Percentiles rank a stretch among this genome's conserved stretches.
Evolutionary conservation across 2,329 filamentous ascomycete genomes (phyloP).

Genomic region (Fusarium sp.): DNA sequence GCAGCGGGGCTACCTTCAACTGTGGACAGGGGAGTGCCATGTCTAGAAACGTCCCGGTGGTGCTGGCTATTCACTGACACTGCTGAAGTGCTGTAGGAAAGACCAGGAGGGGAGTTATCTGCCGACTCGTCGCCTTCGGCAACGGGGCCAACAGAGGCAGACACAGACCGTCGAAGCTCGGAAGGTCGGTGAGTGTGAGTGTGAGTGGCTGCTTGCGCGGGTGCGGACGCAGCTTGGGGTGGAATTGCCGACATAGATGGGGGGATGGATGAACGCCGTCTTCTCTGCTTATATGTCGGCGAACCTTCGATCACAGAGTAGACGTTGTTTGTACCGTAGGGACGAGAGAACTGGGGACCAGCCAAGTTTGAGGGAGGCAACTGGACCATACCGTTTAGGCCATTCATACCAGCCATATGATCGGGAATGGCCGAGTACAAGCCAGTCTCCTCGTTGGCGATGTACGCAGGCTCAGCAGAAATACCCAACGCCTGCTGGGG

Average conservation of each 20-base stretch:
- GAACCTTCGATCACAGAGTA: conserved; percentile 98
- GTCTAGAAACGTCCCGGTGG: conserved; percentile 87
- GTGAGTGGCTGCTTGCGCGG: conserved; percentile 75
- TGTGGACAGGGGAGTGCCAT: conserved; percentile 90
- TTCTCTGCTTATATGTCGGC: conserved; percentile 97
- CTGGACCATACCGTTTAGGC: conserved; percentile 91
- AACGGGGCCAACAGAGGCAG: conserved; percentile 86
- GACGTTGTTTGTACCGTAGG: conserved; percentile 82
- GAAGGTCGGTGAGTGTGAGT: conserved; percentile 87
- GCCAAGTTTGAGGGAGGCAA: conserved; percentile 88
- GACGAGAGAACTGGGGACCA: conserved; percentile 83
- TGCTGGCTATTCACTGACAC: conserved; percentile 76
- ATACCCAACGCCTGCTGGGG: conserved; percentile 90
- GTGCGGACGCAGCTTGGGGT: conserved; percentile 75
- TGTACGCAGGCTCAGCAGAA: conserved; percentile 92
- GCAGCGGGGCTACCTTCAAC: conserved; percentile 86
- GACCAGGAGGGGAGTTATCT: conserved; percentile 83
- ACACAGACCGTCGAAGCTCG: conserved; percentile 92
- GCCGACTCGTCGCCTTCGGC: conserved; percentile 84
- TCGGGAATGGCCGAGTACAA: conserved; percentile 96
- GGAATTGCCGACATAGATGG: conserved; percentile 80
- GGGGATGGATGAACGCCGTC: conserved; percentile 93
- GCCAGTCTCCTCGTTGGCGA: conserved; percentile 97
- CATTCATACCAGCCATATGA: conserved; percentile 78
- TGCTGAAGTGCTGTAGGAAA: conserved; percentile 79